Conservation (phyloP, 2,329 filamentous ascomycete genomes). For the Torrubiellomyces zombiae region DNA sequence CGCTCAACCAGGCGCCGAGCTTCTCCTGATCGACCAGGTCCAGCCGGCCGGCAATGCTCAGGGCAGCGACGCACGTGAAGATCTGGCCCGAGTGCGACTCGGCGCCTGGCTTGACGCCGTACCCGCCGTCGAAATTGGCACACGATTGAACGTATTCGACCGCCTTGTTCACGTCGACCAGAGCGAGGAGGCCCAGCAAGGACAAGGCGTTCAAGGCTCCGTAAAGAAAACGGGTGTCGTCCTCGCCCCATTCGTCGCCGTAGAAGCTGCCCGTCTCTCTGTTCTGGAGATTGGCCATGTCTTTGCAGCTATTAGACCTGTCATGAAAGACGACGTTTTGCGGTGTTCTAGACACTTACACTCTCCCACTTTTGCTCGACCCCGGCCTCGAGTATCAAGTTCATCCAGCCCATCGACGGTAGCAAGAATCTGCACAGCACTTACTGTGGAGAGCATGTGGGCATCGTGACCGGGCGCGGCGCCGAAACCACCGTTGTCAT, state of each 20-base stretch:
- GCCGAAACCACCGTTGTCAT: constrained; percentile 78
- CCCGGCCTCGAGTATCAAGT: constrained; percentile 51
- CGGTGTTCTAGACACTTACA: constrained; percentile 47
- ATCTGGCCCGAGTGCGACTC: constrained; percentile 94
- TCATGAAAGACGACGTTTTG: too few species aligned
- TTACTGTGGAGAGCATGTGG: constrained; percentile 92
- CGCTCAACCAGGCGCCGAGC: constrained; percentile 78
- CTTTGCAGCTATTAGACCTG: constrained; percentile 20
- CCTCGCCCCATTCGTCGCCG: constrained; percentile 92
- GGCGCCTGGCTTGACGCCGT: constrained; percentile 74
- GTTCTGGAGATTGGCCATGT: constrained; percentile 72
- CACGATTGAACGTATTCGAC: constrained; percentile 67
- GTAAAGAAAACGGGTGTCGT: constrained; percentile 88
- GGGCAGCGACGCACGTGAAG: constrained; percentile 79
- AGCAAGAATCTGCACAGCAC: constrained; percentile 82
- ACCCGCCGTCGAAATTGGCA: constrained; percentile 87
- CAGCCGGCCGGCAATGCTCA: constrained; percentile 67
- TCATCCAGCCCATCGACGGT: constrained; percentile 73
- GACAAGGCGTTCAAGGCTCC: constrained; percentile 80
- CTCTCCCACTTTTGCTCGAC: constrained; percentile 53
- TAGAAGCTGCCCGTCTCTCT: constrained; percentile 69
- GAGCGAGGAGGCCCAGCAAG: constrained; percentile 53
- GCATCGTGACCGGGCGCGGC: constrained; percentile 89
- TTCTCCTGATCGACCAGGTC: constrained; percentile 72
- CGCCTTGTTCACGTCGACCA: constrained; percentile 67